Percentiles rank a stretch among this genome's conserved stretches.
Evolutionary conservation across 306 rosid genomes (phyloP).

Genomic region (Vigna nakashimae): DNA sequence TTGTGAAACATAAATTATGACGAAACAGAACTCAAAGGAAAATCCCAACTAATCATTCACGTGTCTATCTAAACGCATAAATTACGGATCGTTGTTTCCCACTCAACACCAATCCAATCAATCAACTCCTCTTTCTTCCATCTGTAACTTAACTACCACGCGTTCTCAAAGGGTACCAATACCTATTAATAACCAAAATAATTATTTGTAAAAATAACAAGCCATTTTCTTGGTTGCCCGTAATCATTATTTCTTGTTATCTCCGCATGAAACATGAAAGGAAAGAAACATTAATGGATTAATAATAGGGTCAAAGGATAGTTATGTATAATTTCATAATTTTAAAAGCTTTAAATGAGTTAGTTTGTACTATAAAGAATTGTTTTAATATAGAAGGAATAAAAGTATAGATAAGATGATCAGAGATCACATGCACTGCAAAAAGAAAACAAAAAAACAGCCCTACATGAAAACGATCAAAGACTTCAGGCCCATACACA

Average conservation of each 20-base stretch:
- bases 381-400: neutral
- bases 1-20: slow-evolving; percentile 19
- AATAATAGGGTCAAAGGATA: neutral
- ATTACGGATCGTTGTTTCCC: slow-evolving; percentile 13
- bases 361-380: neutral
- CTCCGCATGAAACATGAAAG: neutral
- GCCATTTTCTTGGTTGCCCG: neutral
- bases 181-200: slow-evolving; percentile 5
- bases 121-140: slow-evolving; percentile 3
- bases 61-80: neutral
- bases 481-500: slow-evolving; percentile 4
- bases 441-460: slow-evolving; percentile 3
- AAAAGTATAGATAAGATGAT: slow-evolving; percentile 9
- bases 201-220: neutral
- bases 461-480: slow-evolving; percentile 29
- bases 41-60: slow-evolving; percentile 24
- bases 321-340: neutral
- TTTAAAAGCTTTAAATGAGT: neutral
- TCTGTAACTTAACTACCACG: slow-evolving; percentile 36
- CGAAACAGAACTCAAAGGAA: slow-evolving; percentile 20
- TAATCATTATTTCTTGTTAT: neutral
- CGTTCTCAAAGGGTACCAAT: slow-evolving; percentile 1
- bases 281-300: slow-evolving; percentile 3
- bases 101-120: slow-evolving; percentile 9
- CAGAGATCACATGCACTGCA: neutral